A percentile compares a stretch with the other conserved stretches of the same genome.
Conservation (phyloP, 1,139 yeast species). For the Nakaseomyces uthaithaninus region DNA sequence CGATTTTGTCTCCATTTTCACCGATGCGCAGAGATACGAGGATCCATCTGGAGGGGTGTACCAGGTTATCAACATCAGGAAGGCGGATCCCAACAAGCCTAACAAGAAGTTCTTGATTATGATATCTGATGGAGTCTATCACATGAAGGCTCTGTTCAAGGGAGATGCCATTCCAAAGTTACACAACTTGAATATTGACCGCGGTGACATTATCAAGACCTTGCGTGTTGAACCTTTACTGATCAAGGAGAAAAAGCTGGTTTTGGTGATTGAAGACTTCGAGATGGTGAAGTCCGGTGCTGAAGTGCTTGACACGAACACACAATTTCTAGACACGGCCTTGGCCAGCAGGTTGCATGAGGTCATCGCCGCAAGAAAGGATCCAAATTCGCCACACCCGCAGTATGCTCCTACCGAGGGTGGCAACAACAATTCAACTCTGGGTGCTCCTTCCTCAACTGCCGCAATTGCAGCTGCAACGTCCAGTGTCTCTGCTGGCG, state of each 20-base stretch:
- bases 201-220: slow-evolving; percentile 33
- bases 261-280: slow-evolving; percentile 46
- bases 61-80: slow-evolving; percentile 30
- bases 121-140: slow-evolving; percentile 57
- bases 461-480: slow-evolving; percentile 12
- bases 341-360: slow-evolving; percentile 50
- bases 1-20: slow-evolving; percentile 27
- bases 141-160: slow-evolving; percentile 58
- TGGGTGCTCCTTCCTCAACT: slow-evolving; percentile 9
- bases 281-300: slow-evolving; percentile 40
- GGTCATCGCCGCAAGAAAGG: slow-evolving; percentile 27
- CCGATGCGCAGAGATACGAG: slow-evolving; percentile 25
- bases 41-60: slow-evolving; percentile 29
- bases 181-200: slow-evolving; percentile 41
- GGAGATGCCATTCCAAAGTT: slow-evolving; percentile 48
- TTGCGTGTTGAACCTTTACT: slow-evolving; percentile 30
- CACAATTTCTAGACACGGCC: slow-evolving; percentile 44
- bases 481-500: slow-evolving; percentile 10
- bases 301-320: slow-evolving; percentile 36
- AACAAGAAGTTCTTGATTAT: slow-evolving; percentile 33
- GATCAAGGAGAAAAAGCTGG: slow-evolving; percentile 43
- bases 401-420: slow-evolving; percentile 15
- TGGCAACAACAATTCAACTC: slow-evolving; percentile 4
- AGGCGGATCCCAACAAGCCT: slow-evolving; percentile 25
- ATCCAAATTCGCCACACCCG: slow-evolving; percentile 10